A percentile compares a stretch with the other conserved stretches of the same genome.
phyloP scores from a whole-genome alignment of 306 rosid species.

The Pachyrhizus erosus region DNA sequence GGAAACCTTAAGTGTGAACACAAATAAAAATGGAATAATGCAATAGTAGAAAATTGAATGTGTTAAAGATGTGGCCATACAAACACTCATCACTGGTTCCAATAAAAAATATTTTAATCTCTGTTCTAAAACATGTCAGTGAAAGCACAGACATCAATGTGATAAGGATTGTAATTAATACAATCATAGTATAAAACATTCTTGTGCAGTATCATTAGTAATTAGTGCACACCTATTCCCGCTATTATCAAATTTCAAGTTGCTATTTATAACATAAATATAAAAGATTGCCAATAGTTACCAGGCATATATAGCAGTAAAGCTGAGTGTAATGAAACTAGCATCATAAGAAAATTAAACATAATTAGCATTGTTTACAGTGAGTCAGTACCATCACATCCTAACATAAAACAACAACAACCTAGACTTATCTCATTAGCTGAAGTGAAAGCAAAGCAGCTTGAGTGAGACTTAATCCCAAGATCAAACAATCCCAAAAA shows the following conservation, averaged over 20 bases:
- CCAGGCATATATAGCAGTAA: not conserved
- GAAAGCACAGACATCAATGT: too few relatives aligned
- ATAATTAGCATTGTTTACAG: not conserved
- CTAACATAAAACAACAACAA: not conserved
- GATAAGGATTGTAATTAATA: not conserved
- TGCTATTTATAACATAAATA: not conserved
- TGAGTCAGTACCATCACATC: not conserved
- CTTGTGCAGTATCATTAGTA: not conserved
- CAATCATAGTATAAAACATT: not conserved
- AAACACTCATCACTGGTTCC: too few relatives aligned
- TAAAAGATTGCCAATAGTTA: not conserved
- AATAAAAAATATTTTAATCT: too few relatives aligned
- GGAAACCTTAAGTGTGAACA: too few relatives aligned
- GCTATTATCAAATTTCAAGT: slow-evolving; percentile 10
- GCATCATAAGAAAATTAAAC: slow-evolving; percentile 16
- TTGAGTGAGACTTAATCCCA: not conserved
- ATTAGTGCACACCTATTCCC: slow-evolving; percentile 2
- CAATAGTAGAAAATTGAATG: too few relatives aligned
- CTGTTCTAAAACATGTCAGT: too few relatives aligned
- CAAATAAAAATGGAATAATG: too few relatives aligned
- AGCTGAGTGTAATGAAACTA: slow-evolving; percentile 15
- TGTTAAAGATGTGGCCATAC: too few relatives aligned
- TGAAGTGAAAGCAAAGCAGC: slow-evolving; percentile 6
- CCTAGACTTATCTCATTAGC: slow-evolving; percentile 2
- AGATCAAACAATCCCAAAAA: slow-evolving; percentile 1